A percentile compares a stretch with the other conserved stretches of the same genome.
Evolutionary conservation across 805 yeast species (phyloP).

Genomic region (Yamadazyma philogaea): DNA sequence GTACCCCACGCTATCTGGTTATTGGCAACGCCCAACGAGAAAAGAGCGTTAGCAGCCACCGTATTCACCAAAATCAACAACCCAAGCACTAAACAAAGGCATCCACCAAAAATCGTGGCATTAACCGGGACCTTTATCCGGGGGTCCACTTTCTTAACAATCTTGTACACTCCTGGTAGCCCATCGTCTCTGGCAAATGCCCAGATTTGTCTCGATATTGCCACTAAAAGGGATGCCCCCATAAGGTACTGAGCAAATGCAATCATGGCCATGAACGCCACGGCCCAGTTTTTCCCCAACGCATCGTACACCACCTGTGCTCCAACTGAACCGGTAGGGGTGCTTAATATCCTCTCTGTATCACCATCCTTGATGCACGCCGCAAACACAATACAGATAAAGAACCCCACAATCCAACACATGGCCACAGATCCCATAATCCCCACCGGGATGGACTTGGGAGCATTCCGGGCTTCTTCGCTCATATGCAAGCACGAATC

Average conservation of each 20-base stretch:
- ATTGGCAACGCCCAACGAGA: constrained; percentile 61
- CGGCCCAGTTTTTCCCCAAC: constrained; percentile 62
- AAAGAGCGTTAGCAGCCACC: constrained; percentile 65
- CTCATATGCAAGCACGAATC: constrained; percentile 72
- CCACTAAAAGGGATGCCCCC: constrained; percentile 62
- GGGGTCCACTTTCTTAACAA: constrained; percentile 56
- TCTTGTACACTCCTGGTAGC: constrained; percentile 53
- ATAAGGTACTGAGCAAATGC: constrained; percentile 61
- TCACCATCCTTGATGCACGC: constrained; percentile 53
- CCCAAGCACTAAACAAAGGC: constrained; percentile 51
- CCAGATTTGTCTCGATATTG: constrained; percentile 69
- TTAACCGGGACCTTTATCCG: constrained; percentile 60
- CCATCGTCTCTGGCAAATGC: constrained; percentile 79
- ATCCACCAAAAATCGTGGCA: constrained; percentile 56
- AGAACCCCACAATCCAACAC: constrained; percentile 59
- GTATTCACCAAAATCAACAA: constrained; percentile 55
- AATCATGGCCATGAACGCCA: constrained; percentile 58
- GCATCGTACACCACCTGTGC: constrained; percentile 64
- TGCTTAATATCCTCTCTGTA: constrained; percentile 37
- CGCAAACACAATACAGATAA: constrained; percentile 49
- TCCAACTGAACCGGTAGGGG: constrained; percentile 57
- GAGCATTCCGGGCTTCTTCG: constrained; percentile 66
- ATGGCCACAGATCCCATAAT: constrained; percentile 56
- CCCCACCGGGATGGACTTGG: constrained; percentile 62
- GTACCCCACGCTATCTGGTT: constrained; percentile 59